Evolutionary conservation across 2,329 filamentous ascomycete species (phyloP), one percentile per base, ranked within the genome.

Genomic region (Fusarium nanum): DNA sequence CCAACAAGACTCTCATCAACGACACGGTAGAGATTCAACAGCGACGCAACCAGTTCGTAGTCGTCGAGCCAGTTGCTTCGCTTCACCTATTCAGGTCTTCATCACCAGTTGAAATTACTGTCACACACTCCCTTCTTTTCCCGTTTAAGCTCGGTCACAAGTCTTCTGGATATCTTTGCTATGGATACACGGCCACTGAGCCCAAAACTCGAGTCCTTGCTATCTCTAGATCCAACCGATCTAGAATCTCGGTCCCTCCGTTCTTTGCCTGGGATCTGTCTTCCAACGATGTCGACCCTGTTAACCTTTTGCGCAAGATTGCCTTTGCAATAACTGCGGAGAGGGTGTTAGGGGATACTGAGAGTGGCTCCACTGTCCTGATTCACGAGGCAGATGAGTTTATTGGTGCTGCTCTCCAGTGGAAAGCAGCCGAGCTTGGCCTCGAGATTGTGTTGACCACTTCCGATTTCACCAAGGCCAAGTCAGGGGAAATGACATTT

Each of bases 181-280:
- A 44, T 22, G 56, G 56, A 4, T 54, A 28, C 28, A 37, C n/a
- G 11, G 22, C 6, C 2, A n/a, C n/a, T 11, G 16, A 54, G 5
- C 28, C 37, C 5, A n/a, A 3, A 6, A 54, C 18, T 1, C 32
- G 14, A 14, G 56, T 58, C 3, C 40, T 58, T 9, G 47, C 48
- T 10, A 22, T 58, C 6, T 44, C 23, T 23, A 7, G 23, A 23
- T 23, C 23, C 23, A 23, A 23, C 23, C 23, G 23, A 23, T 23
- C 23, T 23, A 23, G 23, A 23, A 23, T 23, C 23, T 23, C 23
- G 23, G 23, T 23, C 23, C 23, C 23, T 23, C 23, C 23, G 7
- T 58, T 58, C 23, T 58, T 28, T 37, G 56, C 37, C 11, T 58
- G 56, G 56, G 56, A 58, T 16, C 13, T 58, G 7, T 45, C 56